Percentiles rank a stretch among this genome's conserved stretches.
Conservation (phyloP, 192 early-diverging fungal genomes). For the Lobosporangium transversale region DNA sequence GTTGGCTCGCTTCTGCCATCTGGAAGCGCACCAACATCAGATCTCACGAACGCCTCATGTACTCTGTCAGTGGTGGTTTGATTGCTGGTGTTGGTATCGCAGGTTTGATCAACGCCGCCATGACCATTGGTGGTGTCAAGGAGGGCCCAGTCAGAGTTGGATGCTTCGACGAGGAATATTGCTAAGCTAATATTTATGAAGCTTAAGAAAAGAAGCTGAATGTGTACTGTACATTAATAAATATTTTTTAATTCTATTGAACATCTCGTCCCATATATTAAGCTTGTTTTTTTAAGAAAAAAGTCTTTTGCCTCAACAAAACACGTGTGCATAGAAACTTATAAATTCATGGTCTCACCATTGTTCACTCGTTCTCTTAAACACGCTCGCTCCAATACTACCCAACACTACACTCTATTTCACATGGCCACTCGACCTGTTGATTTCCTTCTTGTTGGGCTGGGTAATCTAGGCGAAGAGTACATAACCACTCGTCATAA, state of each 20-base stretch:
- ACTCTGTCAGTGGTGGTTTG: constrained; percentile 57
- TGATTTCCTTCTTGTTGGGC: constrained; percentile 64
- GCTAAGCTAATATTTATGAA: no score
- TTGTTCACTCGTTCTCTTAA: neutral
- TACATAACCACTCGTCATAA: constrained; percentile 65
- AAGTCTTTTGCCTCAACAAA: no score
- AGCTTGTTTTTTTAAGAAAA: no score
- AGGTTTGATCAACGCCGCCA: constrained; percentile 57
- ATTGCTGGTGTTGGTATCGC: constrained; percentile 65
- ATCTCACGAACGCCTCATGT: constrained; percentile 53
- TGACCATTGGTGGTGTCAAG: constrained; percentile 52
- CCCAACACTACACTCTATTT: no score
- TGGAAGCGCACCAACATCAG: constrained; percentile 49
- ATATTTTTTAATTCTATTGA: no score
- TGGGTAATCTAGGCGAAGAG: constrained; percentile 62
- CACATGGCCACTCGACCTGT: constrained; percentile 51
- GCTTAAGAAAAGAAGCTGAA: no score
- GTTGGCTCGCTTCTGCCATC: constrained; percentile 50
- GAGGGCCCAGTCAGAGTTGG: constrained; percentile 30
- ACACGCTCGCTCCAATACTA: neutral
- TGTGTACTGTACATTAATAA: no score
- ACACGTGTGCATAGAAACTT: no score
- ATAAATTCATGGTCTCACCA: neutral
- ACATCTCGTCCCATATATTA: no score
- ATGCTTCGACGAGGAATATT: constrained; percentile 10